phyloP scores from a whole-genome alignment of 805 yeast genomes.

The Teunomyces tritomae region DNA sequence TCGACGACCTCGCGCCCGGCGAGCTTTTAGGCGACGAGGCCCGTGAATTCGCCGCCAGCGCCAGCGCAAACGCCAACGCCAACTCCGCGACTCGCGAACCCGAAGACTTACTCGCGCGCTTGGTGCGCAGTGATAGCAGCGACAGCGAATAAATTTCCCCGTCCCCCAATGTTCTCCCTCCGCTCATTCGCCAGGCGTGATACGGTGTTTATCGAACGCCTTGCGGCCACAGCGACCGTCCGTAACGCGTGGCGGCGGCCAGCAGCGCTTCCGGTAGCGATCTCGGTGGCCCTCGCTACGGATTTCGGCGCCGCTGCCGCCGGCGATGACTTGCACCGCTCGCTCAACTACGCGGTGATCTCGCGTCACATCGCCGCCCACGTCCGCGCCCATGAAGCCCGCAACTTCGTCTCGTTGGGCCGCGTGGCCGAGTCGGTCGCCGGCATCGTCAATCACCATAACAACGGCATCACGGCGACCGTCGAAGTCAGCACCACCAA shows the following conservation, averaged over 20 bases:
- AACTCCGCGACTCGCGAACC: too few relatives aligned
- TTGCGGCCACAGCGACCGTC: neutral
- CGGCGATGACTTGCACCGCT: conserved; percentile 75
- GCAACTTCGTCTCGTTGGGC: conserved; percentile 41
- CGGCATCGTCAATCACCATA: conserved; percentile 39
- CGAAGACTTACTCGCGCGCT: too few relatives aligned
- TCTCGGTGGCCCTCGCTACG: conserved; percentile 61
- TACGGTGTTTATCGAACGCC: neutral
- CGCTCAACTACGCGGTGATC: conserved; percentile 86
- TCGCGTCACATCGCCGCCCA: conserved; percentile 59
- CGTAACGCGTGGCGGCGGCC: conserved; percentile 69
- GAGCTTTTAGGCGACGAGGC: conserved; percentile 1
- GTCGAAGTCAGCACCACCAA: conserved; percentile 46
- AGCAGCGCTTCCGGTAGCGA: conserved; percentile 60
- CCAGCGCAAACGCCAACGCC: conserved; percentile 53
- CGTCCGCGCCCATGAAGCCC: conserved; percentile 42
- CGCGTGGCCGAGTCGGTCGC: conserved; percentile 50
- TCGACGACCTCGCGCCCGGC: conserved; percentile 24
- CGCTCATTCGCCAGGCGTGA: neutral
- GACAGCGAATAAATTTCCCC: too few relatives aligned
- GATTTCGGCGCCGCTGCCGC: conserved; percentile 71
- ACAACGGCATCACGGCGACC: conserved; percentile 46
- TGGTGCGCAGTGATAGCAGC: too few relatives aligned
- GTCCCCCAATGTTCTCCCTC: too few relatives aligned
- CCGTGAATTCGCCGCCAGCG: conserved; percentile 41